These are phyloP conservation scores for Verticillium nonalfalfae DNA, from an alignment of 2,329 filamentous ascomycete species.

Conservation along the genomic window DNA sequence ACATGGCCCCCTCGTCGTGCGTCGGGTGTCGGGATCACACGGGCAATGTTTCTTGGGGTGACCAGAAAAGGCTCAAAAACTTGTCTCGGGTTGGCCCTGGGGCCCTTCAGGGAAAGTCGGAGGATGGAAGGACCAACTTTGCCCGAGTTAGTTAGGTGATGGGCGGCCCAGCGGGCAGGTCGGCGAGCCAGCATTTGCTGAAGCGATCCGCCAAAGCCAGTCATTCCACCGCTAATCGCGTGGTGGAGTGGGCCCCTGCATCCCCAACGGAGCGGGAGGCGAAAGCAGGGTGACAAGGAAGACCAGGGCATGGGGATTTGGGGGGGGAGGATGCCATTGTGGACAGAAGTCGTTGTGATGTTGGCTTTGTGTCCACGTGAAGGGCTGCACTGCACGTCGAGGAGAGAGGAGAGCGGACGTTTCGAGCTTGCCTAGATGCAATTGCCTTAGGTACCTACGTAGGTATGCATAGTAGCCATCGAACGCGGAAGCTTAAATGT, in stretches of 20 bases:
- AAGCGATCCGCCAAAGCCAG: neutral
- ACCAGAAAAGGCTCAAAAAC: neutral
- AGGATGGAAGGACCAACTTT: neutral
- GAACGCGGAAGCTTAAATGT: too few relatives aligned
- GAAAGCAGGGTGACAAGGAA: neutral
- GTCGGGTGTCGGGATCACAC: neutral
- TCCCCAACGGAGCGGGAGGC: neutral
- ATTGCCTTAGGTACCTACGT: too few relatives aligned
- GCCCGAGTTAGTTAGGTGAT: neutral
- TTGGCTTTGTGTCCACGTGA: too few relatives aligned
- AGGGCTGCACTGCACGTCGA: too few relatives aligned
- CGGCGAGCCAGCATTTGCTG: neutral
- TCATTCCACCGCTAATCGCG: neutral
- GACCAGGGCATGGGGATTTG: neutral
- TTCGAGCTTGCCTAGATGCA: too few relatives aligned
- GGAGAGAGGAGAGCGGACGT: too few relatives aligned
- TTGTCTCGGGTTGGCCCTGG: constrained; percentile 1
- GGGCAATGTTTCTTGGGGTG: neutral
- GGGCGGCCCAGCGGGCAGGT: neutral
- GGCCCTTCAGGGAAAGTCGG: neutral
- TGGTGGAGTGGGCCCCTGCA: neutral
- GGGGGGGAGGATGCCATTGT: neutral
- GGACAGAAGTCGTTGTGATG: too few relatives aligned
- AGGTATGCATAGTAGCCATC: too few relatives aligned
- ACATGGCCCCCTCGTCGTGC: neutral